phyloP scores from a whole-genome alignment of 257 asterid genomes.

The Plantago major region DNA sequence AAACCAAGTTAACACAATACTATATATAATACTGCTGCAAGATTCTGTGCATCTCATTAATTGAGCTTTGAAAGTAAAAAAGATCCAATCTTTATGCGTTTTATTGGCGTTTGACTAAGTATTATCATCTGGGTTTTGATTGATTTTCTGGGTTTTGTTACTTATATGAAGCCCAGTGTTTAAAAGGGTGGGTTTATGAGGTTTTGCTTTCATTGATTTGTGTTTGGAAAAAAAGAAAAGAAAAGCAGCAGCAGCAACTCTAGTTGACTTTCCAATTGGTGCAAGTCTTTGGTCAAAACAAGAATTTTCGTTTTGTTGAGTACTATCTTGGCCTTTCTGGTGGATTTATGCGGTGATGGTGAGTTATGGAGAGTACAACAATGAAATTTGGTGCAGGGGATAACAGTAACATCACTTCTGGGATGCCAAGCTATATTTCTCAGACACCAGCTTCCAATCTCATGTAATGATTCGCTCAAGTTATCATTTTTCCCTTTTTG shows the following conservation, averaged over 20 bases:
- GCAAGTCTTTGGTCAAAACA: not conserved
- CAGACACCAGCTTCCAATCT: constrained; percentile 51
- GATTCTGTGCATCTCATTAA: constrained; percentile 18
- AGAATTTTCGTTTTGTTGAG: constrained; percentile 1
- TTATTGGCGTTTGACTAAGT: constrained; percentile 22
- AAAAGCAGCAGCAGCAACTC: not conserved
- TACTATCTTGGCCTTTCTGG: not conserved
- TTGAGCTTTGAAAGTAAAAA: constrained; percentile 7
- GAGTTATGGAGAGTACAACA: constrained; percentile 35
- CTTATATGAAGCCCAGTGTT: too few species aligned
- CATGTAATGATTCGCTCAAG: constrained; percentile 38
- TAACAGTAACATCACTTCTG: constrained; percentile 35
- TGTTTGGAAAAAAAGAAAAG: constrained; percentile 22
- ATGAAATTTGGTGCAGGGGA: constrained; percentile 49
- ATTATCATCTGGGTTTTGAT: constrained; percentile 32
- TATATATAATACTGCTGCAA: not conserved
- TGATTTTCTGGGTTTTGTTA: not conserved
- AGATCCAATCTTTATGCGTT: constrained; percentile 11
- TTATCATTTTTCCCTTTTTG: too few species aligned
- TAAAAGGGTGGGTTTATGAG: constrained; percentile 46
- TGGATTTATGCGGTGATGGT: not conserved
- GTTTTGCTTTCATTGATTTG: constrained; percentile 31
- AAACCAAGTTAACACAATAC: not conserved
- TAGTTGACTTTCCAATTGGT: constrained; percentile 5
- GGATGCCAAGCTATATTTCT: constrained; percentile 71